Conservation (phyloP, 2,329 filamentous ascomycete genomes). For the Endocalyx cinctus region DNA sequence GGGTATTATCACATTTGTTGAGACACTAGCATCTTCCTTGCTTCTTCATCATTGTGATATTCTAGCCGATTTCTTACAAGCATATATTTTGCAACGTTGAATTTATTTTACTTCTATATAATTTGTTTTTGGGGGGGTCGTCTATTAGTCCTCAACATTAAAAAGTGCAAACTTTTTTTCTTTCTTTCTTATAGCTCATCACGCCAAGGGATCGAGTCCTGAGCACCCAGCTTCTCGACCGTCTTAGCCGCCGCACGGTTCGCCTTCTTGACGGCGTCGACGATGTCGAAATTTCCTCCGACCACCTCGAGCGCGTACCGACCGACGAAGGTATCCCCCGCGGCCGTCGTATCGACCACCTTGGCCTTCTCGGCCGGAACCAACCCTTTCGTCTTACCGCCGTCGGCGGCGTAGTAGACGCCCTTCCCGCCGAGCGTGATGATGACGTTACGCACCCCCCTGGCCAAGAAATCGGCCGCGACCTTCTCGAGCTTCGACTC, state of each 20-base stretch:
- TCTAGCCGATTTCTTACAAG: too few species aligned
- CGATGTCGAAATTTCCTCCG: constrained; percentile 46
- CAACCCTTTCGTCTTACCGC: constrained; percentile 37
- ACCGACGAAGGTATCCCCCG: constrained; percentile 92
- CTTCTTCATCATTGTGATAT: too few species aligned
- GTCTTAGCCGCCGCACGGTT: constrained; percentile 61
- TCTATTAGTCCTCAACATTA: too few species aligned
- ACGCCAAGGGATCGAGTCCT: constrained; percentile 63
- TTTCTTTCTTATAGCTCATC: constrained; percentile 34
- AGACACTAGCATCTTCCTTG: too few species aligned
- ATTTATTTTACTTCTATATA: too few species aligned
- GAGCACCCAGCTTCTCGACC: constrained; percentile 61
- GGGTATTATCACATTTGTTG: too few species aligned
- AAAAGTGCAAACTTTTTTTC: not conserved
- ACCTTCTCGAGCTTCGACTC: constrained; percentile 42
- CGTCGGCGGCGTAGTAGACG: constrained; percentile 59
- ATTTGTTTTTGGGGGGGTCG: too few species aligned
- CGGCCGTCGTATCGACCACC: constrained; percentile 90
- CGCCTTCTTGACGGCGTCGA: constrained; percentile 55
- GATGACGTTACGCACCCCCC: constrained; percentile 72
- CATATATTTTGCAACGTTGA: too few species aligned
- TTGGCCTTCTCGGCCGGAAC: constrained; percentile 62
- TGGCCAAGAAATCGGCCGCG: constrained; percentile 56
- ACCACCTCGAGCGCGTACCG: constrained; percentile 75
- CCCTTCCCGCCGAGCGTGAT: constrained; percentile 81